Evolutionary conservation across 192 early-diverging fungal species (phyloP).

Genomic region (Coemansia sp.): DNA sequence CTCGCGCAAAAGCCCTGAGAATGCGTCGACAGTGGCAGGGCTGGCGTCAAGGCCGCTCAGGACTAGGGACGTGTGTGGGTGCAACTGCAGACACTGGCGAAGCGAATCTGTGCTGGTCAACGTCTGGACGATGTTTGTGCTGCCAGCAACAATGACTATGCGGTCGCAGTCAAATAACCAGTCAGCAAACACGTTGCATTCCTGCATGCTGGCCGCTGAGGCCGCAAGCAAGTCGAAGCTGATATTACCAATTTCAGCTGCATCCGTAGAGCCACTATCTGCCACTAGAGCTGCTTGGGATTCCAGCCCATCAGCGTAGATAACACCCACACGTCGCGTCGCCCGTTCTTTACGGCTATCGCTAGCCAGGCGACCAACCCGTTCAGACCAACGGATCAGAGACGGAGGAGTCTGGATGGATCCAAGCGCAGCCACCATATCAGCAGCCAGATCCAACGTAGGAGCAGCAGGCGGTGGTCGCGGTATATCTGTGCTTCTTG

Average conservation of each 20-base stretch:
- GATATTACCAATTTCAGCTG: not conserved
- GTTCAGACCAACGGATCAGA: slow-evolving; percentile 28
- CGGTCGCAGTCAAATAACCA: slow-evolving; percentile 36
- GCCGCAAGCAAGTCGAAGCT: slow-evolving; percentile 14
- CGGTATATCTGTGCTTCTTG: slow-evolving; percentile 15
- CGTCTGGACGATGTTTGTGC: slow-evolving; percentile 17
- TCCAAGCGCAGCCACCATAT: slow-evolving; percentile 14
- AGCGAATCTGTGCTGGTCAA: slow-evolving; percentile 12
- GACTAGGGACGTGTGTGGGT: slow-evolving; percentile 17
- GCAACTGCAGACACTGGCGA: slow-evolving; percentile 20
- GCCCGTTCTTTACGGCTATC: not conserved
- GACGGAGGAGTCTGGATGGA: slow-evolving; percentile 8
- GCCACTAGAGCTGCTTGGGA: slow-evolving; percentile 16
- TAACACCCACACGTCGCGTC: slow-evolving; percentile 15
- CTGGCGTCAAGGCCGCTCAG: slow-evolving; percentile 21
- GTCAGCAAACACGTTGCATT: slow-evolving; percentile 24
- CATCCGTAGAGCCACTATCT: not conserved
- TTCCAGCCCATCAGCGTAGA: slow-evolving; percentile 20
- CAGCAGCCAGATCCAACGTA: slow-evolving; percentile 28
- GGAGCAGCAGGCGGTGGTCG: slow-evolving; percentile 2
- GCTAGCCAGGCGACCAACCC: slow-evolving; percentile 16
- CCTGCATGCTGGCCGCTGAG: slow-evolving; percentile 1
- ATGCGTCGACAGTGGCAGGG: slow-evolving; percentile 6
- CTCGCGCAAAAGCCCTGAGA: slow-evolving; percentile 29
- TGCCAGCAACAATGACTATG: slow-evolving; percentile 29